Evolutionary conservation across 176 grass and related monocot species (phyloP), one percentile per base, ranked within the genome.

Genomic region (Chloris gayana): DNA sequence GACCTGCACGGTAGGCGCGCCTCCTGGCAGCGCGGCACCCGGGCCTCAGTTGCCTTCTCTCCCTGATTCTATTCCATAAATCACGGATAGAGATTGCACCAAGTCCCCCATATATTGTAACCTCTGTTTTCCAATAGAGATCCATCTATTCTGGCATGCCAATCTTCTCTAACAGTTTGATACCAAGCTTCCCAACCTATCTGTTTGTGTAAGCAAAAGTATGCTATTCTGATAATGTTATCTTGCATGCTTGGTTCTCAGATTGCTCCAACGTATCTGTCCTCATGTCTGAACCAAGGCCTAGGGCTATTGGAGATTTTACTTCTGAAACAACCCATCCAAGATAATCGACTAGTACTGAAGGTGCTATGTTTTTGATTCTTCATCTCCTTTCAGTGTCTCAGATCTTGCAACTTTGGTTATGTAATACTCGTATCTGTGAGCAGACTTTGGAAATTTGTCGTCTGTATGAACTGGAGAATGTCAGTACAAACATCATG

Each of bases 401-500:
- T 92, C 42, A 33, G 24, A 42, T 24, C 58, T 29, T 34, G 53
- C 57, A 1, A 27, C 24, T 60, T 77, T 47, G 37, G 53, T 75
- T 22, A 68, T 50, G 71, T 84, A 84, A 81, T 80, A 68, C 53
- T 66, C 9, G 45, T 79, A 37, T 79, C 53, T 87, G 24, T 87
- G 84, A 87, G 51, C 89, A 98, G 95, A 93, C 86, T 87, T 86
- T 98, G 71, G 95, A 98, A 86, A 90, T 98, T 69, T 95, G 95
- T 25, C 92, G 89, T 70, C 73, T 91, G 70, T 98, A 91, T 82
- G 92, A 98, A 45, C 83, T 98, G 54, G 88, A 88, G 47, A 91
- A 87, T 87, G 91, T 95, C 81, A 89, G 92, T 67, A 76, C 81
- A 75, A 84, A 76, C 42, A 73, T 98, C 69, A 95, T 98, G 92